phyloP scores from a whole-genome alignment of 2,329 filamentous ascomycete species.

The Zymoseptoria passerinii region DNA sequence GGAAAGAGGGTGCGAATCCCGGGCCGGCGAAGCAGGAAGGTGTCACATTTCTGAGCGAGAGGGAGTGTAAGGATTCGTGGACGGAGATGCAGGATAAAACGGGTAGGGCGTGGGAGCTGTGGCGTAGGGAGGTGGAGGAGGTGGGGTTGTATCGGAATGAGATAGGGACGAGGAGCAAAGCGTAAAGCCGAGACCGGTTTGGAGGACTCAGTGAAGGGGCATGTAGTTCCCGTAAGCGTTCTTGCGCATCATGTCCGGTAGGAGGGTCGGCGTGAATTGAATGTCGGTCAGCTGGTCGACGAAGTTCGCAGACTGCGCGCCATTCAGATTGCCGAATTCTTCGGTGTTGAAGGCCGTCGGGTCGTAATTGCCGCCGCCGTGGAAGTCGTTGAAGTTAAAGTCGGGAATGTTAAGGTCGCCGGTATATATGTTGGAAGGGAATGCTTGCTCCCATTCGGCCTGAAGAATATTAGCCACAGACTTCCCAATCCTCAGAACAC shows the following conservation, averaged over 20 bases:
- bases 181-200: background rate
- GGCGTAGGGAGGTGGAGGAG: slow-evolving; percentile 36
- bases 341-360: background rate
- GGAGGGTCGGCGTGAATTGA: background rate
- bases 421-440: slow-evolving; percentile 30
- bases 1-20: slow-evolving; percentile 31
- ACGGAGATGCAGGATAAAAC: slow-evolving; percentile 27
- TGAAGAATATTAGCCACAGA: slow-evolving; percentile 13
- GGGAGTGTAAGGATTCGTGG: slow-evolving; percentile 36
- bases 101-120: slow-evolving; percentile 36
- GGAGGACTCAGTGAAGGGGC: background rate
- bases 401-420: slow-evolving; percentile 29
- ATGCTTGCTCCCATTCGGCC: slow-evolving; percentile 42
- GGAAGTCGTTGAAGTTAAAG: slow-evolving; percentile 29
- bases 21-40: slow-evolving; percentile 35
- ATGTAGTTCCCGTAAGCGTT: background rate
- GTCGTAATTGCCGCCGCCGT: slow-evolving; percentile 6
- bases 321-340: background rate
- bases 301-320: background rate
- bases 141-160: slow-evolving; percentile 35
- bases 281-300: background rate
- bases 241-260: background rate
- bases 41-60: slow-evolving; percentile 36
- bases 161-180: background rate
- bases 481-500: too few relatives aligned